Evolutionary conservation across 2,329 filamentous ascomycete species (phyloP).

Genomic region (Penicillium brevicompactum): DNA sequence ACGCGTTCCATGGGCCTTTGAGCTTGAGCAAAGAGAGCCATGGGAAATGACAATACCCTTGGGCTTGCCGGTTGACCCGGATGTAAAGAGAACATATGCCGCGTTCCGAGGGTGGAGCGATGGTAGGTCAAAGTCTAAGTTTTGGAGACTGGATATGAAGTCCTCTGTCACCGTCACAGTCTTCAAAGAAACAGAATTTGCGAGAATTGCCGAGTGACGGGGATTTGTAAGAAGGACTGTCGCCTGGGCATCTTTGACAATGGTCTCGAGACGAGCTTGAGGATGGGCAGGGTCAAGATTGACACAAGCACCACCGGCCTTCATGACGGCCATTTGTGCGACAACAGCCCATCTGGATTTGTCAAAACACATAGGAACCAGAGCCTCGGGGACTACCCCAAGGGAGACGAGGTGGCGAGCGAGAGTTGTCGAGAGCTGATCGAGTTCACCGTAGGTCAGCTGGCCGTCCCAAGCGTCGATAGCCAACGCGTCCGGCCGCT

Average conservation of each 20-base stretch:
- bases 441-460: neutral
- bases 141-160: too few species aligned
- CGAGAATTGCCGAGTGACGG: too few species aligned
- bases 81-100: too few species aligned
- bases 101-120: too few species aligned
- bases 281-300: too few species aligned
- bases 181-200: too few species aligned
- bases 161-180: too few species aligned
- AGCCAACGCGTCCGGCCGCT: slow-evolving; percentile 3
- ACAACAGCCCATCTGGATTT: neutral
- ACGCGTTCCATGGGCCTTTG: neutral
- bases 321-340: neutral
- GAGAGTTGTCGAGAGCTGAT: neutral
- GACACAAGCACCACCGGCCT: too few species aligned
- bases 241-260: too few species aligned
- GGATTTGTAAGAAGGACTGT: too few species aligned
- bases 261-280: too few species aligned
- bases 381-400: neutral
- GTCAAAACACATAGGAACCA: neutral
- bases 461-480: neutral
- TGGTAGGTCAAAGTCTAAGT: too few species aligned
- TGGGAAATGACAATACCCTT: neutral
- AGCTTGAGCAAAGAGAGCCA: neutral
- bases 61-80: neutral
- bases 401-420: neutral